phyloP scores from a whole-genome alignment of 306 rosid species.

The Cucurbita maxima region DNA sequence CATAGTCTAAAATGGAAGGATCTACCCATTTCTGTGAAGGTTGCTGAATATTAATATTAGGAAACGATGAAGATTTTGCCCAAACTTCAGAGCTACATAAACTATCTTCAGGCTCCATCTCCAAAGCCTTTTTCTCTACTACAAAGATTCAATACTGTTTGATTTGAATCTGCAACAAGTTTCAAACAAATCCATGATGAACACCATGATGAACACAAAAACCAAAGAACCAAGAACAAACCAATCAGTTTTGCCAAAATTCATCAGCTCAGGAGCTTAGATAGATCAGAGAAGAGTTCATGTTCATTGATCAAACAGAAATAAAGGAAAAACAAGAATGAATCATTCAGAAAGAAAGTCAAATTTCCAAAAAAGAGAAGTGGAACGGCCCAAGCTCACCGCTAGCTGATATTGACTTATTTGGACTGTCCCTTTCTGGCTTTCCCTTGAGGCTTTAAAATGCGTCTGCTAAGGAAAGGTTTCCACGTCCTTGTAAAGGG shows the following conservation, averaged over 20 bases:
- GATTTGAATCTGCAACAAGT: neutral
- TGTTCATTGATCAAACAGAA: neutral
- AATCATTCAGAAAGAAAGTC: neutral
- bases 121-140: conserved; percentile 6
- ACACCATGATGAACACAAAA: neutral
- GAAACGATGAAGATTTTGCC: conserved; percentile 38
- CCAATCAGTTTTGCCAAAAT: neutral
- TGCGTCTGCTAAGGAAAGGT: too few species aligned
- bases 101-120: conserved; percentile 53
- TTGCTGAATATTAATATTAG: conserved; percentile 20
- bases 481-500: too few species aligned
- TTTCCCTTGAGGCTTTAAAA: too few species aligned
- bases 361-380: too few species aligned
- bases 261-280: neutral
- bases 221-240: neutral
- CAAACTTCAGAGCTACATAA: conserved; percentile 34
- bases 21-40: conserved; percentile 39
- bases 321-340: neutral
- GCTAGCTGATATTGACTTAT: too few species aligned
- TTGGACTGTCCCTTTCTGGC: too few species aligned
- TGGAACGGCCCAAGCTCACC: too few species aligned
- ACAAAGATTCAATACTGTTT: conserved; percentile 9
- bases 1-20: conserved; percentile 36
- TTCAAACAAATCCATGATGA: neutral
- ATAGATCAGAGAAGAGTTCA: neutral